phyloP scores from a whole-genome alignment of 495 filamentous ascomycete genomes.

The Tetracladium setigerum region DNA sequence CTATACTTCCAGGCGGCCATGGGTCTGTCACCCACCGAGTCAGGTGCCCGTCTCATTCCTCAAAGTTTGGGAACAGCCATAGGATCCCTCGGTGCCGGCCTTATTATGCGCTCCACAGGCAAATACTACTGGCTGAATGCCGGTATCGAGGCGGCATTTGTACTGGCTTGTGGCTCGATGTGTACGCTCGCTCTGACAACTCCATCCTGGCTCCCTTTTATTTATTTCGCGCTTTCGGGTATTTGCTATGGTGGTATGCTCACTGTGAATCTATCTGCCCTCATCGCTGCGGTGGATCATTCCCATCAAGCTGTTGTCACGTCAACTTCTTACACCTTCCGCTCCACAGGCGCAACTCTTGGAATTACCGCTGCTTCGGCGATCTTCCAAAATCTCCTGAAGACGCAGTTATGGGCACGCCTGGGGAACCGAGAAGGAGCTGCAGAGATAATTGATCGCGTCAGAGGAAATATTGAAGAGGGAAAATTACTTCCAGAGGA shows the following conservation, averaged over 20 bases:
- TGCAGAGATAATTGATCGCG: conserved; percentile 52
- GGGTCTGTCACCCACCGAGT: conserved; percentile 56
- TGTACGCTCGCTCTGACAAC: conserved; percentile 48
- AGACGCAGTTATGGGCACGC: conserved; percentile 50
- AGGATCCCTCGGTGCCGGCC: conserved; percentile 57
- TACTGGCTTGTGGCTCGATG: conserved; percentile 41
- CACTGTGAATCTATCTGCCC: conserved; percentile 65
- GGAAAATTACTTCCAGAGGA: conserved; percentile 55
- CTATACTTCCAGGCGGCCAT: conserved; percentile 73
- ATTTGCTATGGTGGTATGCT: conserved; percentile 67
- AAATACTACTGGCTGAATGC: conserved; percentile 54
- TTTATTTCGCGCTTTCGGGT: conserved; percentile 61
- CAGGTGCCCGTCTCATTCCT: conserved; percentile 64
- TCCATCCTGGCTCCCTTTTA: conserved; percentile 52
- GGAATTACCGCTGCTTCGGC: conserved; percentile 69
- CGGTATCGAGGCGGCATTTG: conserved; percentile 35
- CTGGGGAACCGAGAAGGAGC: conserved; percentile 60
- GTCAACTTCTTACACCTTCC: conserved; percentile 69
- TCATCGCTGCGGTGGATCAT: conserved; percentile 73
- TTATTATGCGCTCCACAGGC: conserved; percentile 68
- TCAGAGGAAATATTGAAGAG: conserved; percentile 66
- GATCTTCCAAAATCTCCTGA: conserved; percentile 72
- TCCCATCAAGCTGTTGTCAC: conserved; percentile 76
- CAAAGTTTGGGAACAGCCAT: conserved; percentile 57
- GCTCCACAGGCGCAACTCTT: conserved; percentile 70